Evolutionary conservation across 768 basidiomycete species (phyloP), one percentile per base, ranked within the genome.

Genomic region (Naganishia antarctica): DNA sequence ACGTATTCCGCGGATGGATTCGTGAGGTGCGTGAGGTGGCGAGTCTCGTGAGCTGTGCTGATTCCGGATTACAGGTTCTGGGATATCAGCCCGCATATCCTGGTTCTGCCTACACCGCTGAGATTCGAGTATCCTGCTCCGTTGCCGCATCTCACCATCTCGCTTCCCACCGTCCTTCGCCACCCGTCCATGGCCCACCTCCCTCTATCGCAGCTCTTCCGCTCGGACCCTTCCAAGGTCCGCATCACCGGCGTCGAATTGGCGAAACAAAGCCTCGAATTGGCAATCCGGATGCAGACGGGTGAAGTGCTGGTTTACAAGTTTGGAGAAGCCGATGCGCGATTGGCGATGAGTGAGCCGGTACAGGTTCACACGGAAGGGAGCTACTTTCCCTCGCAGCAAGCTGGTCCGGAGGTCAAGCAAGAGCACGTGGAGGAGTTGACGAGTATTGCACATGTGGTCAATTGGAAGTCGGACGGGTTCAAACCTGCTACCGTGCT

Each of bases 401-500:
- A 84, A 0, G 74, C 85, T n/a, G n/a, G n/a, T n/a, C n/a, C n/a
- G 16, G 87, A 88, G 1, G n/a, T 73, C 65, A 70, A 66, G 18
- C 44, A 66, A 3, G 70, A 67, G 71, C 45, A 66, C 67, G 18
- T 85, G 57, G 76, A 81, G 46, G 84, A 85, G 68, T 77, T 90
- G 5, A 77, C 83, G 9, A 76, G 82, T 7, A 73, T 88, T 26
- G 79, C 80, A 1, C 84, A 87, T 71, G 70, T 86, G 31, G 72
- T 79, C 11, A 74, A 72, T 11, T 71, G 67, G 63, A 66, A 69
- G 29, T 77, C 73, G 9, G 79, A 80, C 45, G 81, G 82, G 34
- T 86, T 86, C 66, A 80, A 79, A 31, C 88, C 89, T 0, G 82
- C 82, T 63, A 82, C 88, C 50, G 80, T 87, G 66, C 74, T 91